Evolutionary conservation across 2,329 filamentous ascomycete species (phyloP), one percentile per base, ranked within the genome.

Genomic region (Botrytis deweyae): DNA sequence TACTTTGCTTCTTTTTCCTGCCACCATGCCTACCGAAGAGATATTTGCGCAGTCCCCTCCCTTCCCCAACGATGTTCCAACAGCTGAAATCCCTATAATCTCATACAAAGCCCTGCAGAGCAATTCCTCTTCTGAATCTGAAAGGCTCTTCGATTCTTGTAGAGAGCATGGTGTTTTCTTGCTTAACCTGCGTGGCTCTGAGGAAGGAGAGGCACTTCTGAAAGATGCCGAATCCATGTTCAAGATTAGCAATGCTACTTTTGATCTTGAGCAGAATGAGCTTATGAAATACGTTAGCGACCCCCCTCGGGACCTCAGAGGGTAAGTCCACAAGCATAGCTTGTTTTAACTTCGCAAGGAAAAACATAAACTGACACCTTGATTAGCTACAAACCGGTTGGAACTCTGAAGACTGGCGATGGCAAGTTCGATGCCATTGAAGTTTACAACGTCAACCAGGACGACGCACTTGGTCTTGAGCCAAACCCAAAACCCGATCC

Each of bases 351-450:
- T 4, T 49, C 22, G 18, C 42, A 36, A 14, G 6, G n/a, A 16
- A 49, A 49, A 7, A n/a, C 42, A 33, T 40, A 14, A 49, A 49
- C 16, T 66, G n/a, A 66, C 63, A 18, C 22, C 18, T 18, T 29
- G 0, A 25, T 49, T 4, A 66, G 40, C 40, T 66, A 44, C 42
- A 66, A 66, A 66, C 63, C 44, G 49, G 38, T 25, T 40, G 38
- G 63, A 16, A 66, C 40, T 16, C n/a, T 44, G n/a, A 66, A 66
- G 38, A 66, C 63, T 25, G 38, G 42, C 4, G 25, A 44, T 33
- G 63, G 63, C 63, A 66, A 66, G 25, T 22, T 66, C 33, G 63
- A 66, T 36, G 40, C 63, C 40, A 49, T 66, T 49, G 63, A 44
- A 20, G 18, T 66, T 7, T 66, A 66, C 42, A 55, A 55, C 49